These are phyloP conservation scores for Eutrema japonicum DNA, from an alignment of 345 rosid genomes.

Conservation along the genomic window DNA sequence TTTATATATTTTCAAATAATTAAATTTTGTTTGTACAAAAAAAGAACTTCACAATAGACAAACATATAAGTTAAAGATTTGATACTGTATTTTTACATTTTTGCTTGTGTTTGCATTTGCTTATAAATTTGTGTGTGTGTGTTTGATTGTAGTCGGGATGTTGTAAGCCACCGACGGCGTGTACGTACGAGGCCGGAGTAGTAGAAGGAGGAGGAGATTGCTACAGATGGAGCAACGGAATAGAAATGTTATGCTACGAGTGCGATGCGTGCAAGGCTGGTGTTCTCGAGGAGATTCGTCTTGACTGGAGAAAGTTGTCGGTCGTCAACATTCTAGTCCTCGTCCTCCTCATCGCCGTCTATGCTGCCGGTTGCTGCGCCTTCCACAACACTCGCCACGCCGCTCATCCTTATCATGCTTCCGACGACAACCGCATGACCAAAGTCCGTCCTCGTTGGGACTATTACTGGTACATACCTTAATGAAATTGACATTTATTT, in stretches of 20 bases:
- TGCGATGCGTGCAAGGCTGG: constrained; percentile 98
- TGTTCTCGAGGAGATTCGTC: constrained; percentile 73
- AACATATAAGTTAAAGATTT: too few species aligned
- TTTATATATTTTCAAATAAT: too few species aligned
- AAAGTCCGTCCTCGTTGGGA: constrained; percentile 87
- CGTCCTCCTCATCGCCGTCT: constrained; percentile 69
- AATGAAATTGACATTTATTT: neutral
- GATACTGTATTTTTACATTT: neutral
- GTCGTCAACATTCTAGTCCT: constrained; percentile 74
- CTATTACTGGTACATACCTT: constrained; percentile 59
- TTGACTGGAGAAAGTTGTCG: constrained; percentile 83
- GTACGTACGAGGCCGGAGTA: constrained; percentile 63
- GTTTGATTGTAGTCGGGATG: constrained; percentile 70
- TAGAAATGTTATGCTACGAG: constrained; percentile 71
- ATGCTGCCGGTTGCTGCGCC: constrained; percentile 84
- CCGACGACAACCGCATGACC: constrained; percentile 68
- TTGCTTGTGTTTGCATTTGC: neutral
- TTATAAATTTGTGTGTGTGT: neutral
- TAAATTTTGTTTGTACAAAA: too few species aligned
- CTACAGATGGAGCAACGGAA: constrained; percentile 72
- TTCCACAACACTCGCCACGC: constrained; percentile 76
- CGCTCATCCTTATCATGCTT: constrained; percentile 62
- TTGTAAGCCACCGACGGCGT: constrained; percentile 93
- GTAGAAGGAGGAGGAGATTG: constrained; percentile 69
- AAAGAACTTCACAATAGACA: too few species aligned